phyloP scores from a whole-genome alignment of 1,284 basidiomycete genomes.

The Inonotus hispidus region DNA sequence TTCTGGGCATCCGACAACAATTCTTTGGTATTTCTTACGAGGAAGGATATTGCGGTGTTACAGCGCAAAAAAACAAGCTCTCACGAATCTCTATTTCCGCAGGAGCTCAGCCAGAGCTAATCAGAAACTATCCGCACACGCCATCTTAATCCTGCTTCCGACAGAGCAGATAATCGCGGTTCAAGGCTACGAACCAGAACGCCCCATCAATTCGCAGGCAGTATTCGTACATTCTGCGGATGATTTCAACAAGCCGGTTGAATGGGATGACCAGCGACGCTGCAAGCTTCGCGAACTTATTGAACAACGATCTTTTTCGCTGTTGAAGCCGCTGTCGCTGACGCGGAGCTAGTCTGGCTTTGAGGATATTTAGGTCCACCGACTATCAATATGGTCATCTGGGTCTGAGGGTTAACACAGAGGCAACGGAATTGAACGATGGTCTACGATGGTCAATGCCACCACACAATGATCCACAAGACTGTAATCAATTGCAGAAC shows the following conservation, averaged over 20 bases:
- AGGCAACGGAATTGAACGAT: background rate
- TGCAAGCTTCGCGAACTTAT: constrained; percentile 8
- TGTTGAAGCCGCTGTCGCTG: too few relatives aligned
- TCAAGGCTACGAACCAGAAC: constrained; percentile 10
- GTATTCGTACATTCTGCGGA: background rate
- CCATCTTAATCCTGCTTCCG: background rate
- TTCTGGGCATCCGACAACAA: constrained; percentile 20
- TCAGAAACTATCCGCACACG: background rate
- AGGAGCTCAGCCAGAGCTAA: background rate
- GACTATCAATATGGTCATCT: background rate
- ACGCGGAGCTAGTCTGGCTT: too few relatives aligned
- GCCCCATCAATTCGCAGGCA: constrained; percentile 7
- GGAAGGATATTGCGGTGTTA: background rate
- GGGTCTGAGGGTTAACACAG: background rate
- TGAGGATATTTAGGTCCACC: too few relatives aligned
- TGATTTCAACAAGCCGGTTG: constrained; percentile 5
- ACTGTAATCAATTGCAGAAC: background rate
- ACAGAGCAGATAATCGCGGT: constrained; percentile 8
- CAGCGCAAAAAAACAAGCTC: constrained; percentile 1
- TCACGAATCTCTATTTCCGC: background rate
- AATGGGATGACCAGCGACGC: constrained; percentile 19
- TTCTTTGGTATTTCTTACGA: constrained; percentile 4
- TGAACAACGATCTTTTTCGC: constrained; percentile 16
- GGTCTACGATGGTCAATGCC: background rate
- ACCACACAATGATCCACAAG: background rate